Conservation (phyloP, 306 rosid genomes). For the Urtica urens region DNA sequence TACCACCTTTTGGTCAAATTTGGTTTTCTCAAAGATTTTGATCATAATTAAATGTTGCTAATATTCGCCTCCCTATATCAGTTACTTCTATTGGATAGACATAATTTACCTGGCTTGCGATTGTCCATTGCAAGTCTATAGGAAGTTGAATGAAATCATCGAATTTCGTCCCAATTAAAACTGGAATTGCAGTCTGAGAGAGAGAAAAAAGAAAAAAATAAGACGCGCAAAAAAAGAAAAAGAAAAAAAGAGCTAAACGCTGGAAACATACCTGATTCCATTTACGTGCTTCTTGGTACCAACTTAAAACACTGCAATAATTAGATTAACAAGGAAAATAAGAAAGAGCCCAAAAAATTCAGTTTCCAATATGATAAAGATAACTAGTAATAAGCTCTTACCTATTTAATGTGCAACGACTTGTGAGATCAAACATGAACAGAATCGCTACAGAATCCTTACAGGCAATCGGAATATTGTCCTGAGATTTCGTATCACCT, state of each 20-base stretch:
- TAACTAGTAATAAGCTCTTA: slow-evolving; percentile 1
- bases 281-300: slow-evolving; percentile 80
- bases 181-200: slow-evolving; percentile 78
- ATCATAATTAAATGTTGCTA: no score
- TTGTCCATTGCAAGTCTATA: slow-evolving; percentile 89
- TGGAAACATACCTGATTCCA: slow-evolving; percentile 57
- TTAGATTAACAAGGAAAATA: no score
- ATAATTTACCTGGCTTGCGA: slow-evolving; percentile 78
- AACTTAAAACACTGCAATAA: slow-evolving; percentile 49
- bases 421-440: slow-evolving; percentile 92
- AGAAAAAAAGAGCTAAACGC: not conserved
- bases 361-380: not conserved
- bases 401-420: slow-evolving; percentile 86
- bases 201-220: slow-evolving; percentile 3
- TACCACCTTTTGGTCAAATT: no score
- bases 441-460: slow-evolving; percentile 82
- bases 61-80: no score
- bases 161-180: slow-evolving; percentile 82
- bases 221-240: not conserved
- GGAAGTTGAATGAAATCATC: slow-evolving; percentile 98
- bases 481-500: slow-evolving; percentile 55
- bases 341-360: slow-evolving; percentile 1
- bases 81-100: no score
- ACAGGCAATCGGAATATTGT: slow-evolving; percentile 61
- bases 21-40: no score